Conservation (phyloP, 2,329 filamentous ascomycete species). For the Botryotinia convoluta region DNA sequence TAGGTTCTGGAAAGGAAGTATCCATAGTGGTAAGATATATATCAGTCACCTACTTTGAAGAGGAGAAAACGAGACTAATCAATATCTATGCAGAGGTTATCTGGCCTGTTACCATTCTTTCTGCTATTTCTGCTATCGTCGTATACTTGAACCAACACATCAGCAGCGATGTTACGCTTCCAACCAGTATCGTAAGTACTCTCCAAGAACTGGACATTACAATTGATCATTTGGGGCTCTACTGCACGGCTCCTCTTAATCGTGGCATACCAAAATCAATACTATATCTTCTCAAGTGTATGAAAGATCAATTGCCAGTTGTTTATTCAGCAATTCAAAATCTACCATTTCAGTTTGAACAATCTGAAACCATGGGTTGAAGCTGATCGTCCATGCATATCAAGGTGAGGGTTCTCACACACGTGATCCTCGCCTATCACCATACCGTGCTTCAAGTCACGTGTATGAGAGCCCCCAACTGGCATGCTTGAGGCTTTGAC, state of each 20-base stretch:
- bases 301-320: background rate
- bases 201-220: background rate
- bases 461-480: background rate
- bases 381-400: background rate
- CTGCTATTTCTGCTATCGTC: conserved; percentile 55
- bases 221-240: background rate
- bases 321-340: background rate
- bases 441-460: background rate
- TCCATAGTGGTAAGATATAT: conserved; percentile 45
- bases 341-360: background rate
- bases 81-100: conserved; percentile 46
- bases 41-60: too few species aligned
- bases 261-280: background rate
- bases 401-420: background rate
- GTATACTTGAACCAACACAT: conserved; percentile 56
- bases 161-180: conserved; percentile 51
- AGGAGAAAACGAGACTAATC: background rate
- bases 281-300: background rate
- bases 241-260: background rate
- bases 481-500: background rate
- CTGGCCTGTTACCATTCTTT: conserved; percentile 55
- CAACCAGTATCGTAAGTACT: conserved; percentile 52
- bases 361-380: background rate
- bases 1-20: conserved; percentile 62
- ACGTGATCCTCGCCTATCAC: background rate